phyloP scores from a whole-genome alignment of 352 stramenopile genomes.

The Pythium vanterpoolii region DNA sequence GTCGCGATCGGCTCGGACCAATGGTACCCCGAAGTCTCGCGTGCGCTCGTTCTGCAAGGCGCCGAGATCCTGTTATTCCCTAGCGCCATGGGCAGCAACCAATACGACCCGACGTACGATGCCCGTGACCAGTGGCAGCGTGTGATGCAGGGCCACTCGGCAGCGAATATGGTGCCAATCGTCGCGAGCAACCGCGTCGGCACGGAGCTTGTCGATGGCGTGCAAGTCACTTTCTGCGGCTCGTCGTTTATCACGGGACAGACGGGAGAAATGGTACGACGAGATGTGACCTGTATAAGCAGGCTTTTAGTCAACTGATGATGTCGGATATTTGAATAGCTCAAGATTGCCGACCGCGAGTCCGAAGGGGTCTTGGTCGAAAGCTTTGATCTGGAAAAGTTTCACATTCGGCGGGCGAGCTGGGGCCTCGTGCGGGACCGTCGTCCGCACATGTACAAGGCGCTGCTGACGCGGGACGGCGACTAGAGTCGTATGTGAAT shows the following conservation, averaged over 20 bases:
- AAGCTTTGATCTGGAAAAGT: constrained; percentile 84
- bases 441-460: constrained; percentile 78
- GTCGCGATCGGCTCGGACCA: constrained; percentile 91
- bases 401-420: constrained; percentile 79
- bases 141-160: constrained; percentile 90
- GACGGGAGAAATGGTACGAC: constrained; percentile 82
- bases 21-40: constrained; percentile 91
- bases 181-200: constrained; percentile 91
- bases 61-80: constrained; percentile 86
- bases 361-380: constrained; percentile 86
- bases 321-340: constrained; percentile 27
- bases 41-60: constrained; percentile 83
- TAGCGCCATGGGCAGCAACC: constrained; percentile 82
- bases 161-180: constrained; percentile 88
- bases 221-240: constrained; percentile 89
- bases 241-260: constrained; percentile 92
- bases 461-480: constrained; percentile 82
- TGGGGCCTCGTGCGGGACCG: constrained; percentile 88
- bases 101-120: constrained; percentile 87
- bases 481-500: not conserved
- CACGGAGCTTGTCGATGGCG: constrained; percentile 69
- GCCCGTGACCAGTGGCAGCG: constrained; percentile 89
- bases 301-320: not conserved
- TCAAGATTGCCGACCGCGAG: constrained; percentile 86
- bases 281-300: not conserved